phyloP scores from a whole-genome alignment of 2,329 filamentous ascomycete species.

The Scopulariopsis brevicaulis region DNA sequence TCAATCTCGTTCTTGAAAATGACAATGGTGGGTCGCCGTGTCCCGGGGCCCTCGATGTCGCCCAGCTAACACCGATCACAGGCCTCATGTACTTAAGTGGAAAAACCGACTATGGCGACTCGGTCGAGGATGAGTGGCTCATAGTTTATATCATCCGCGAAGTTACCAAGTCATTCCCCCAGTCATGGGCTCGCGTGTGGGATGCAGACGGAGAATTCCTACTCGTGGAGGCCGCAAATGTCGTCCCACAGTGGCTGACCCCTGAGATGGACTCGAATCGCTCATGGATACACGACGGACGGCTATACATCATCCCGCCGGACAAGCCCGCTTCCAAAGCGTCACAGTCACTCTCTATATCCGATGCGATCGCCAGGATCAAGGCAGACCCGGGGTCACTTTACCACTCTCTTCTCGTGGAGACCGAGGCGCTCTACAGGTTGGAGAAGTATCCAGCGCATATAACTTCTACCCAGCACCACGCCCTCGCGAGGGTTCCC shows the following conservation, averaged over 20 bases:
- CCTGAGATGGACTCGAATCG: conserved; percentile 82
- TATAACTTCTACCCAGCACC: conserved; percentile 65
- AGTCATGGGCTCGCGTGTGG: conserved; percentile 71
- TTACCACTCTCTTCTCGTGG: conserved; percentile 61
- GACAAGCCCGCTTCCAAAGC: conserved; percentile 17
- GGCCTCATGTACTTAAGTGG: conserved; percentile 58
- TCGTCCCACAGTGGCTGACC: conserved; percentile 79
- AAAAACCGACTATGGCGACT: conserved; percentile 80
- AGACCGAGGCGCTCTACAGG: conserved; percentile 85
- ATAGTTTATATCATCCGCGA: conserved; percentile 83
- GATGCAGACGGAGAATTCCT: conserved; percentile 94
- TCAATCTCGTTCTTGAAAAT: conserved; percentile 22
- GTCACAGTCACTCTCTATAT: conserved; percentile 38
- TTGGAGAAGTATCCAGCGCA: conserved; percentile 72
- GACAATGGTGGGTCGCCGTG: neutral
- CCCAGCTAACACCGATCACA: conserved; percentile 10
- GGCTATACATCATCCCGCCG: conserved; percentile 62
- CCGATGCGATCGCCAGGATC: conserved; percentile 54
- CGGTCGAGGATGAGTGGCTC: conserved; percentile 94
- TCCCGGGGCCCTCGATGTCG: neutral
- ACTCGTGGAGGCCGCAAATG: conserved; percentile 83
- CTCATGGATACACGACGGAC: conserved; percentile 76
- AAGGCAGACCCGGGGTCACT: conserved; percentile 42
- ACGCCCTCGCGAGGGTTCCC: conserved; percentile 62
- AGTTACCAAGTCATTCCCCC: conserved; percentile 59